Evolutionary conservation across 805 yeast species (phyloP).

Genomic region (Groenewaldozyma tartarivorans): DNA sequence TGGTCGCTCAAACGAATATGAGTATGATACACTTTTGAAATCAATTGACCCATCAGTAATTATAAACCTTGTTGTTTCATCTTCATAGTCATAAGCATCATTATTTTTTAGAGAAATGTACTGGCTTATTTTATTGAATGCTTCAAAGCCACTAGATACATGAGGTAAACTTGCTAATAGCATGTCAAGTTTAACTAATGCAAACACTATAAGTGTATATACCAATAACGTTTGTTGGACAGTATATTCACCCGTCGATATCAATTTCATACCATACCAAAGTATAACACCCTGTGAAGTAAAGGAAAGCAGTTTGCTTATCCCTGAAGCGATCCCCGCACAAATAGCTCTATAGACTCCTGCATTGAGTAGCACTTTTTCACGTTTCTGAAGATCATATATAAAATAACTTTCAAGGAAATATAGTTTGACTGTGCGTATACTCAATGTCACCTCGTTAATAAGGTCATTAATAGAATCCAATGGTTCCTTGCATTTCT

Average conservation of each 20-base stretch:
- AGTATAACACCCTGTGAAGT: constrained; percentile 64
- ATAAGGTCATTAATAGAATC: constrained; percentile 19
- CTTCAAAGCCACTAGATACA: constrained; percentile 59
- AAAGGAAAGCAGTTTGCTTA: constrained; percentile 43
- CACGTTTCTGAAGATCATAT: constrained; percentile 26
- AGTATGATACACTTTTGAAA: constrained; percentile 40
- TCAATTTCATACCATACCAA: constrained; percentile 71
- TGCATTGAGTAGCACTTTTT: constrained; percentile 27
- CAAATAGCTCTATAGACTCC: constrained; percentile 46
- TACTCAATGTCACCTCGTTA: constrained; percentile 46
- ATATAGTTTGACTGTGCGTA: constrained; percentile 55
- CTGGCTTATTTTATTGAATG: constrained; percentile 2
- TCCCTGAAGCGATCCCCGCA: constrained; percentile 60
- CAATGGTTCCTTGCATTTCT: constrained; percentile 32
- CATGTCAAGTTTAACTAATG: constrained; percentile 54
- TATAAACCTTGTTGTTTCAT: neutral
- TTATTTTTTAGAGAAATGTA: neutral
- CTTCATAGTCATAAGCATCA: too few relatives aligned
- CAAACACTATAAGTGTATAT: constrained; percentile 61
- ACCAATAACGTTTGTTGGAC: constrained; percentile 56
- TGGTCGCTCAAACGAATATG: constrained; percentile 6
- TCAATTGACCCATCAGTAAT: constrained; percentile 19
- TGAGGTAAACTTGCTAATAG: constrained; percentile 66
- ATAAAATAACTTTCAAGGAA: constrained; percentile 43
- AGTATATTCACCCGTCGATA: constrained; percentile 47